Percentiles rank a stretch among this genome's conserved stretches.
Evolutionary conservation across 139 green algal species (phyloP).

Genomic region (Chlorella sp.): DNA sequence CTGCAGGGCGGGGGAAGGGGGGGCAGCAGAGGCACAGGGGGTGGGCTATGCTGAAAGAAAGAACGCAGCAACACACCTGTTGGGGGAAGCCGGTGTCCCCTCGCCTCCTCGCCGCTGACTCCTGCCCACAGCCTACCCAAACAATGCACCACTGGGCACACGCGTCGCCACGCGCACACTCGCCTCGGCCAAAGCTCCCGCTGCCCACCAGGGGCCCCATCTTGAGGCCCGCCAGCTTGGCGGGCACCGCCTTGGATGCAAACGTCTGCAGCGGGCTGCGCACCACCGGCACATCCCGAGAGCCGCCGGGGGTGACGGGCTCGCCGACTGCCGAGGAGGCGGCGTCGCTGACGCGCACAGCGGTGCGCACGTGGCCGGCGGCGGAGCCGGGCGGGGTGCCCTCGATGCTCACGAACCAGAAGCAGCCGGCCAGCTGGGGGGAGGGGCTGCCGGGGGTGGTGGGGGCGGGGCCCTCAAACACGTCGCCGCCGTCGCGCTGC

Average conservation of each 20-base stretch:
- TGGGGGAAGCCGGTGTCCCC: too few relatives aligned
- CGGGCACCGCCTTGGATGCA: neutral
- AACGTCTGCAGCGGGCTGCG: slow-evolving; percentile 18
- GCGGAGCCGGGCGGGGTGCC: neutral
- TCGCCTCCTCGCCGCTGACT: too few relatives aligned
- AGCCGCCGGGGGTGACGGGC: neutral
- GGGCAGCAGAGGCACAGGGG: too few relatives aligned
- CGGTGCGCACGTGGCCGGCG: neutral
- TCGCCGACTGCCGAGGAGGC: neutral
- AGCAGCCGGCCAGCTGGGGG: slow-evolving; percentile 30
- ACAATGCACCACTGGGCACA: neutral
- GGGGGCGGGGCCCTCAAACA: neutral
- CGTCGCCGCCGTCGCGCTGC: neutral
- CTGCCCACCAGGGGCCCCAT: slow-evolving; percentile 31
- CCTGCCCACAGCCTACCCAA: too few relatives aligned
- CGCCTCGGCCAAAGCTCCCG: slow-evolving; percentile 21
- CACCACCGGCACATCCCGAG: too few relatives aligned
- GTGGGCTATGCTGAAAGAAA: too few relatives aligned
- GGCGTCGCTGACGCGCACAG: neutral
- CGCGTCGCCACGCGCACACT: neutral
- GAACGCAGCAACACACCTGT: too few relatives aligned
- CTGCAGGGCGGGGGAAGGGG: neutral
- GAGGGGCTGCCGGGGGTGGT: neutral
- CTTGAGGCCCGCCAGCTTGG: slow-evolving; percentile 14
- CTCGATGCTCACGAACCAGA: slow-evolving; percentile 32